Percentiles rank a stretch among this genome's conserved stretches.
Conservation (phyloP, 192 early-diverging fungal genomes). For the Thoreauomyces humboldtii region DNA sequence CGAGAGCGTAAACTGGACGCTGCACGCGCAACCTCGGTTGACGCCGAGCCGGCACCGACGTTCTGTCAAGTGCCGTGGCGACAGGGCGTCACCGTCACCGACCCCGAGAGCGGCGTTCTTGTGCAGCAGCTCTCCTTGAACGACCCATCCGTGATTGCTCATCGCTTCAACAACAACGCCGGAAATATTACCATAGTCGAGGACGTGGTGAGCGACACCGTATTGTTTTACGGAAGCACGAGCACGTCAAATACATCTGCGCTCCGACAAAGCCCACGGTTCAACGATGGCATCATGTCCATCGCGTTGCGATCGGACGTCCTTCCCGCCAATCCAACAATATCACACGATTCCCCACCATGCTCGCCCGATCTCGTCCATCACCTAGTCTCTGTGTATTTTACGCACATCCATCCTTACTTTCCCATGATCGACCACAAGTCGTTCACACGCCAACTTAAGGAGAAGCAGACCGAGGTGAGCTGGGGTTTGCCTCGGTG, state of each 20-base stretch:
- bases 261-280: conserved; percentile 39
- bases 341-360: conserved; percentile 35
- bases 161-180: conserved; percentile 29
- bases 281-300: conserved; percentile 46
- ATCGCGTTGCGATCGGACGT: conserved; percentile 43
- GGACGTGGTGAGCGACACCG: conserved; percentile 40
- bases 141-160: conserved; percentile 21
- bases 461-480: conserved; percentile 42
- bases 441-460: conserved; percentile 42
- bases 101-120: conserved; percentile 24
- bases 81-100: conserved; percentile 23
- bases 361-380: conserved; percentile 44
- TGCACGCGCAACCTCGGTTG: background rate
- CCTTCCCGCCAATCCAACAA: conserved; percentile 23
- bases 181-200: conserved; percentile 44
- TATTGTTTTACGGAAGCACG: conserved; percentile 47
- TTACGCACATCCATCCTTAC: conserved; percentile 49
- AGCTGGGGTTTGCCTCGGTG: no score
- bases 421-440: conserved; percentile 46
- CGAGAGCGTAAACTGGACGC: conserved; percentile 6
- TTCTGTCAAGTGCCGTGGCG: conserved; percentile 29
- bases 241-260: conserved; percentile 36
- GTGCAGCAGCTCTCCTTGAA: conserved; percentile 21
- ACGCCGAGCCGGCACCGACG: conserved; percentile 14
- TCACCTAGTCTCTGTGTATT: conserved; percentile 46